phyloP scores from a whole-genome alignment of 1,284 basidiomycete genomes.

The Rhodotorula mucilaginosa region DNA sequence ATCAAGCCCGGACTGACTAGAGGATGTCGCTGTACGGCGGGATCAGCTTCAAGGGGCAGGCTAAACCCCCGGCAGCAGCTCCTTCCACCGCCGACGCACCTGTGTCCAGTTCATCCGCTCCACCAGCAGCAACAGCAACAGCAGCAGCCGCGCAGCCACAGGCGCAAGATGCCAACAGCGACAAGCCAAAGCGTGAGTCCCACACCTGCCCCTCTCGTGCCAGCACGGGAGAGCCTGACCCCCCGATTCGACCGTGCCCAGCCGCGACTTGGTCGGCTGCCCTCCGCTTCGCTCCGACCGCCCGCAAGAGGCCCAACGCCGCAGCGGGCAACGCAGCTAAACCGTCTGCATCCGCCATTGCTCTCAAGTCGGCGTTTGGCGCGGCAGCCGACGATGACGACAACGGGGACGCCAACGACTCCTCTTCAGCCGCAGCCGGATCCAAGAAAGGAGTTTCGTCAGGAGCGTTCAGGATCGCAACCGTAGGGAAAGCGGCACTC shows the following conservation, averaged over 20 bases:
- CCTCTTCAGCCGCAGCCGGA: neutral
- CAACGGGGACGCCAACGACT: neutral
- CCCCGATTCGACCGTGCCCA: neutral
- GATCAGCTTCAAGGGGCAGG: conserved; percentile 15
- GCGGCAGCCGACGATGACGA: conserved; percentile 22
- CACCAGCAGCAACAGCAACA: neutral
- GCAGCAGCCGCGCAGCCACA: neutral
- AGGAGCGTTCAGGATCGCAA: conserved; percentile 1
- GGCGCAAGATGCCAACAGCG: neutral
- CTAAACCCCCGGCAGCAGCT: conserved; percentile 2
- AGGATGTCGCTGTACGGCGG: conserved; percentile 35
- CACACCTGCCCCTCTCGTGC: neutral
- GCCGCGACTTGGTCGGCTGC: conserved; percentile 39
- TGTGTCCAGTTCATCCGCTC: neutral
- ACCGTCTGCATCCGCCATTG: conserved; percentile 5
- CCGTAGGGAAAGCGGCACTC: conserved; percentile 14
- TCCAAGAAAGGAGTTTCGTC: neutral
- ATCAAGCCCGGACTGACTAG: no score
- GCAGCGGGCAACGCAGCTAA: neutral
- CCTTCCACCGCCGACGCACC: neutral
- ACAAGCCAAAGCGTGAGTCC: conserved; percentile 21
- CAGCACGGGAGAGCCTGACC: accelerated
- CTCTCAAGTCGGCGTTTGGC: conserved; percentile 26
- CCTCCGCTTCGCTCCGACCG: conserved; percentile 41
- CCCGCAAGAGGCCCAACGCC: conserved; percentile 34